phyloP scores from a whole-genome alignment of 495 filamentous ascomycete genomes.

The Hypoxylon perforatum region DNA sequence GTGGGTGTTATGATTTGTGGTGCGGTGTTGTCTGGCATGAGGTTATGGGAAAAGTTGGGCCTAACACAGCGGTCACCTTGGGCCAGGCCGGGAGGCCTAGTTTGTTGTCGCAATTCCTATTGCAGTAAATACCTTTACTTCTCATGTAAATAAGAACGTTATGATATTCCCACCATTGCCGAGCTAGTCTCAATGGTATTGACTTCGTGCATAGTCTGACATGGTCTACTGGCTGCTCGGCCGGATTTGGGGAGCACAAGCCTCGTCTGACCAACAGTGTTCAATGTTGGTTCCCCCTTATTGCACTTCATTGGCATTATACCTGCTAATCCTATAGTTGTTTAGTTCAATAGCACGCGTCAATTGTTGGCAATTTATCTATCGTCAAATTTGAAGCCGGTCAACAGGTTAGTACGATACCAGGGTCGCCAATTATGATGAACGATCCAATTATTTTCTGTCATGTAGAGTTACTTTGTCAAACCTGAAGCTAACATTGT shows the following conservation, averaged over 20 bases:
- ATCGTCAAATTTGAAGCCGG: not conserved
- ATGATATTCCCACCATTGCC: constrained; percentile 22
- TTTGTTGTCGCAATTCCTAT: constrained; percentile 29
- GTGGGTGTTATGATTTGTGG: constrained; percentile 30
- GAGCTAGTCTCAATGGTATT: constrained; percentile 25
- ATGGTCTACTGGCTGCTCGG: constrained; percentile 16
- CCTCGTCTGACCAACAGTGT: constrained; percentile 24
- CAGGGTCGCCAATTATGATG: not conserved
- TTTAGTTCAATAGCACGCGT: constrained; percentile 14
- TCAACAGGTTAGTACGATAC: not conserved
- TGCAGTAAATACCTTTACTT: constrained; percentile 36
- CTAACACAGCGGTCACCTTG: constrained; percentile 23
- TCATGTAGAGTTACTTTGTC: not conserved
- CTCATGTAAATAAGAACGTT: constrained; percentile 34
- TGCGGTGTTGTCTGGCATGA: constrained; percentile 28
- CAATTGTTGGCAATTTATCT: constrained; percentile 7
- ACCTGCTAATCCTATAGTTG: not conserved
- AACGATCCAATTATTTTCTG: not conserved
- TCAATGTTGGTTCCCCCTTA: not conserved
- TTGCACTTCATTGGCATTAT: constrained; percentile 2
- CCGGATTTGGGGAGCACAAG: constrained; percentile 9
- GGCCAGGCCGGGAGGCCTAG: constrained; percentile 30
- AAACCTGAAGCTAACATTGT: not conserved
- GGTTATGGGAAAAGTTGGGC: constrained; percentile 35
- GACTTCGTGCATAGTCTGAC: constrained; percentile 15